Evolutionary conservation across 352 stramenopile genomes (phyloP).

Genomic region (Phytophthora ohioensis): DNA sequence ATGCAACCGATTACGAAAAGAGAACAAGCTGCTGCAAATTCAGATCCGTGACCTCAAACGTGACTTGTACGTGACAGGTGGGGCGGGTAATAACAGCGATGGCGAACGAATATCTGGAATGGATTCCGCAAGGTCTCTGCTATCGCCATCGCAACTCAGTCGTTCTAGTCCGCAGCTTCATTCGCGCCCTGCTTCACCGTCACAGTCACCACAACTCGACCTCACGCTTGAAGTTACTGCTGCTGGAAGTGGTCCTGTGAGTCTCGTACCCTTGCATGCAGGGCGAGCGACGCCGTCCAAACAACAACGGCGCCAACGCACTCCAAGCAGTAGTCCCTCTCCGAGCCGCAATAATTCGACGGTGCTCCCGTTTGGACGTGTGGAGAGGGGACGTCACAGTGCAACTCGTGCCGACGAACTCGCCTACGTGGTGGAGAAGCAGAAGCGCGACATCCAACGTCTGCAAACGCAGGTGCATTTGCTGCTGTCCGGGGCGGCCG

Average conservation of each 20-base stretch:
- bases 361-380: conserved; percentile 55
- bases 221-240: conserved; percentile 31
- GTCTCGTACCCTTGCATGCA: conserved; percentile 40
- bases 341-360: conserved; percentile 26
- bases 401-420: conserved; percentile 53
- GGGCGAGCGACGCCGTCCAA: conserved; percentile 35
- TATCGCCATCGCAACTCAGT: conserved; percentile 29
- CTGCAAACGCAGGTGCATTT: conserved; percentile 75
- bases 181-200: conserved; percentile 27
- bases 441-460: conserved; percentile 75
- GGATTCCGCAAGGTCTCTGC: conserved; percentile 11
- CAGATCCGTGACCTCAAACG: conserved; percentile 75
- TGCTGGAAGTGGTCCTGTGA: conserved; percentile 15
- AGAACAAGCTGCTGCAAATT: conserved; percentile 73
- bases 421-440: conserved; percentile 52
- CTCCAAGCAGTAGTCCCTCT: conserved; percentile 20
- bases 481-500: conserved; percentile 50
- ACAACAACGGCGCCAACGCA: conserved; percentile 37
- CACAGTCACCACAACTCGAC: conserved; percentile 26
- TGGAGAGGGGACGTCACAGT: conserved; percentile 45
- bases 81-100: conserved; percentile 1
- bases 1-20: conserved; percentile 80
- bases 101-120: conserved; percentile 3
- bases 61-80: conserved; percentile 15
- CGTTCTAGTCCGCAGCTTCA: conserved; percentile 49